Conservation (phyloP, 805 yeast species). For the Brettanomyces naardenensis region DNA sequence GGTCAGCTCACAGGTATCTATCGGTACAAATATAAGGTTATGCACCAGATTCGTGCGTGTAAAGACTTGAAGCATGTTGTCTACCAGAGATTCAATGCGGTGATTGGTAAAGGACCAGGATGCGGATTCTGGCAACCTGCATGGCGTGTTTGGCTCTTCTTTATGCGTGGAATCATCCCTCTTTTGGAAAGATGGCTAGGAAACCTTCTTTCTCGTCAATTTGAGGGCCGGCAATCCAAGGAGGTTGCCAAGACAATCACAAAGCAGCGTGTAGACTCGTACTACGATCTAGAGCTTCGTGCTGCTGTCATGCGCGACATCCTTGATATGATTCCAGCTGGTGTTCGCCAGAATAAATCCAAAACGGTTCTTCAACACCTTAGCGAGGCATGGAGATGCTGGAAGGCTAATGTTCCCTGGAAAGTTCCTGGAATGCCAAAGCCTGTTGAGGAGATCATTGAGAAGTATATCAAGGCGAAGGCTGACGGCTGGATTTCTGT, state of each 20-base stretch:
- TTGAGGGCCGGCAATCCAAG: constrained; percentile 89
- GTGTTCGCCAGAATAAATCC: constrained; percentile 78
- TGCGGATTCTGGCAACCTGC: constrained; percentile 99
- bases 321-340: constrained; percentile 95
- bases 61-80: constrained; percentile 92
- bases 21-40: constrained; percentile 92
- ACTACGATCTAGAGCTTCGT: constrained; percentile 86
- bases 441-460: constrained; percentile 79
- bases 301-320: constrained; percentile 95
- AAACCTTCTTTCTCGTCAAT: constrained; percentile 82
- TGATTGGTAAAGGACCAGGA: constrained; percentile 97
- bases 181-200: constrained; percentile 92
- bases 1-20: constrained; percentile 97
- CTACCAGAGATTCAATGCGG: constrained; percentile 71
- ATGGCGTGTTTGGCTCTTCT: constrained; percentile 94
- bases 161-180: constrained; percentile 87
- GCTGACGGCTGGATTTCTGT: constrained; percentile 96
- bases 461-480: constrained; percentile 85
- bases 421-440: constrained; percentile 93
- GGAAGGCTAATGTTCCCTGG: constrained; percentile 99
- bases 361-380: constrained; percentile 86
- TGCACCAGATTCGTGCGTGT: constrained; percentile 96
- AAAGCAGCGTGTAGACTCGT: constrained; percentile 91
- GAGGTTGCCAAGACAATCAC: constrained; percentile 92
- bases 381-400: constrained; percentile 98